These are phyloP conservation scores for Aspergillus cavernicola DNA, from an alignment of 495 filamentous ascomycete species.

Conservation along the genomic window DNA sequence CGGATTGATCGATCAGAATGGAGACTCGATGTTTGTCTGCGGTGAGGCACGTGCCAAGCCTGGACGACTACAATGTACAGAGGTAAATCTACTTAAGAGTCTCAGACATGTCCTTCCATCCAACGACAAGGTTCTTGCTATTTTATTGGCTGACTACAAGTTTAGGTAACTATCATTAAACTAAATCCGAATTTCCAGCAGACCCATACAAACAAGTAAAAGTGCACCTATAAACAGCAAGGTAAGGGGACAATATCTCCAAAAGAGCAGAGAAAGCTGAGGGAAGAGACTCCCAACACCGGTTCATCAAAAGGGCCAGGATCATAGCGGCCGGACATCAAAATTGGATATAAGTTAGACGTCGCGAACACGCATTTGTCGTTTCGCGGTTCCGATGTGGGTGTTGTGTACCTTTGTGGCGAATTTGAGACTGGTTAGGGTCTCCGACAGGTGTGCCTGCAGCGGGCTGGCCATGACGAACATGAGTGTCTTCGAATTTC, in stretches of 20 bases:
- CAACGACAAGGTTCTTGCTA: background rate
- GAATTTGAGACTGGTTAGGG: slow-evolving; percentile 92
- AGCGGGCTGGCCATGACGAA: slow-evolving; percentile 97
- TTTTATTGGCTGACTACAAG: slow-evolving; percentile 5
- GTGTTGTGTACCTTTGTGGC: slow-evolving; percentile 93
- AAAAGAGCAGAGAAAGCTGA: slow-evolving; percentile 9
- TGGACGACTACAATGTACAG: background rate
- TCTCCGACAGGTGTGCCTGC: slow-evolving; percentile 87
- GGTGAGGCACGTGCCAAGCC: slow-evolving; percentile 7
- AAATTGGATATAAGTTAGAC: slow-evolving; percentile 22
- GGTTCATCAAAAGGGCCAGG: slow-evolving; percentile 10
- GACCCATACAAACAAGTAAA: background rate
- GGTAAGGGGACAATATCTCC: slow-evolving; percentile 9
- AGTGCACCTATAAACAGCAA: slow-evolving; percentile 15
- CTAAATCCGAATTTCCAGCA: slow-evolving; percentile 18
- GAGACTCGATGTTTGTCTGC: background rate
- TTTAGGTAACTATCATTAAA: slow-evolving; percentile 13
- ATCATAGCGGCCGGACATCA: slow-evolving; percentile 9
- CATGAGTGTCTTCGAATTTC: slow-evolving; percentile 97
- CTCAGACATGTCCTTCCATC: too few species aligned
- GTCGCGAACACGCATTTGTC: slow-evolving; percentile 61
- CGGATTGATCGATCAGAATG: too few species aligned
- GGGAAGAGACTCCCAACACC: slow-evolving; percentile 23
- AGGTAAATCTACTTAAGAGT: background rate
- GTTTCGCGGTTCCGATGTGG: slow-evolving; percentile 82